phyloP scores from a whole-genome alignment of 2,329 filamentous ascomycete species.

The Aureobasidium sp. region DNA sequence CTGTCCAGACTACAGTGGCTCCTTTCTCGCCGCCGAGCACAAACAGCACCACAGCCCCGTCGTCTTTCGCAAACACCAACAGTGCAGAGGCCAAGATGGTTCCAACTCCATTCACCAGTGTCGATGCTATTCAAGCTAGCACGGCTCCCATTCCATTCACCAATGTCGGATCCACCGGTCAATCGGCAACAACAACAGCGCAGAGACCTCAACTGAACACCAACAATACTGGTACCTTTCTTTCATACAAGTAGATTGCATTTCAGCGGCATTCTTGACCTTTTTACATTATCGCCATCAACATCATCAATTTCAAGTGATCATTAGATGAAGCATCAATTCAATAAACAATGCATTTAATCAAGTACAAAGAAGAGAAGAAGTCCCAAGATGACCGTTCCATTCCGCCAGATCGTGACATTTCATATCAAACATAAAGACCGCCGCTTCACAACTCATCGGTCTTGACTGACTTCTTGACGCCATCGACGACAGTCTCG shows the following conservation, averaged over 20 bases:
- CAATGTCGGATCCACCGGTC: neutral
- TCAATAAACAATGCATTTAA: neutral
- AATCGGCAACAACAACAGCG: neutral
- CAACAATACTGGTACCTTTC: conserved; percentile 8
- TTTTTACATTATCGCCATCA: neutral
- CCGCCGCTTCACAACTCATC: neutral
- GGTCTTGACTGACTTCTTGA: conserved; percentile 15
- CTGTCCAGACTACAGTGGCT: neutral
- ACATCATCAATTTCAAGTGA: neutral
- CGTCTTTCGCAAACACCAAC: neutral
- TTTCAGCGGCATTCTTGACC: neutral
- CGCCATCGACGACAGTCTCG: conserved; percentile 24
- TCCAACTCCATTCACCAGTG: neutral
- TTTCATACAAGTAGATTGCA: neutral
- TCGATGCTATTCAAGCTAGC: neutral
- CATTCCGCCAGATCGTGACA: neutral
- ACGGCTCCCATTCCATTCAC: neutral
- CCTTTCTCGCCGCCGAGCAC: neutral
- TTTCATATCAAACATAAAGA: neutral
- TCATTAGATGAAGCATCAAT: neutral
- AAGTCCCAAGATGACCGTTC: neutral
- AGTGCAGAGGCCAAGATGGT: neutral
- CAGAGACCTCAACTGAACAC: neutral
- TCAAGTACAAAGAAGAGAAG: conserved; percentile 2
- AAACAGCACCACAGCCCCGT: neutral